Conservation (phyloP, 192 early-diverging fungal species). For the Podila horticola region DNA sequence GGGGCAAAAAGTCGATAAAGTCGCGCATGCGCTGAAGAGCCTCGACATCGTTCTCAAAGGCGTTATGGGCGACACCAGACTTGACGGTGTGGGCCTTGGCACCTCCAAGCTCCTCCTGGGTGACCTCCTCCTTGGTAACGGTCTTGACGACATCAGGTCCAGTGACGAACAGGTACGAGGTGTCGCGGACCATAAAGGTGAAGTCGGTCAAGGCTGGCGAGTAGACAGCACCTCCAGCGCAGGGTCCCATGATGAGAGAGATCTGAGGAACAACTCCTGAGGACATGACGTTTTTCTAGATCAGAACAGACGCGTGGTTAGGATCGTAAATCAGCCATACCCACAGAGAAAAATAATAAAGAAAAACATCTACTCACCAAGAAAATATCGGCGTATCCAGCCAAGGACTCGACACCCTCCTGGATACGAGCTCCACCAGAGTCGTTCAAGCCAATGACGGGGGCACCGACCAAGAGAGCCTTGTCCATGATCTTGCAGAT, state of each 20-base stretch:
- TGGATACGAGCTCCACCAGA: slow-evolving; percentile 98
- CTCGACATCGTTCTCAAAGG: slow-evolving; percentile 95
- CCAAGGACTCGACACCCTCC: slow-evolving; percentile 96
- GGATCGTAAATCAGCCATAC: not conserved
- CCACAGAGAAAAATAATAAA: not conserved
- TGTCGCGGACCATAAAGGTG: slow-evolving; percentile 96
- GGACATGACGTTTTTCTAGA: slow-evolving; percentile 84
- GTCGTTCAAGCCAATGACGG: slow-evolving; percentile 95
- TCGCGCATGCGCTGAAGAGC: slow-evolving; percentile 85
- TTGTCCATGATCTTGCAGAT: slow-evolving; percentile 96
- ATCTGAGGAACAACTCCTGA: slow-evolving; percentile 97
- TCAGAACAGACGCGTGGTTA: not conserved
- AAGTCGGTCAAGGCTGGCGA: slow-evolving; percentile 97
- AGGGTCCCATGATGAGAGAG: slow-evolving; percentile 97
- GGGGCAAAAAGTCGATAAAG: slow-evolving; percentile 88
- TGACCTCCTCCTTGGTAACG: slow-evolving; percentile 94
- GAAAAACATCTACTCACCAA: slow-evolving; percentile 53
- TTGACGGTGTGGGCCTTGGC: slow-evolving; percentile 89
- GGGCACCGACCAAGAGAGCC: slow-evolving; percentile 91
- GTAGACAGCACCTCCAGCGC: slow-evolving; percentile 97
- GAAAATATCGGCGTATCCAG: slow-evolving; percentile 97
- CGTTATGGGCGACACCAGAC: slow-evolving; percentile 92
- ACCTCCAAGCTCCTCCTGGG: slow-evolving; percentile 95
- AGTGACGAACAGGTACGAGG: slow-evolving; percentile 96
- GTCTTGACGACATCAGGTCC: slow-evolving; percentile 97